phyloP scores from a whole-genome alignment of 2,329 filamentous ascomycete species.

The Pestalotiopsis sp. region DNA sequence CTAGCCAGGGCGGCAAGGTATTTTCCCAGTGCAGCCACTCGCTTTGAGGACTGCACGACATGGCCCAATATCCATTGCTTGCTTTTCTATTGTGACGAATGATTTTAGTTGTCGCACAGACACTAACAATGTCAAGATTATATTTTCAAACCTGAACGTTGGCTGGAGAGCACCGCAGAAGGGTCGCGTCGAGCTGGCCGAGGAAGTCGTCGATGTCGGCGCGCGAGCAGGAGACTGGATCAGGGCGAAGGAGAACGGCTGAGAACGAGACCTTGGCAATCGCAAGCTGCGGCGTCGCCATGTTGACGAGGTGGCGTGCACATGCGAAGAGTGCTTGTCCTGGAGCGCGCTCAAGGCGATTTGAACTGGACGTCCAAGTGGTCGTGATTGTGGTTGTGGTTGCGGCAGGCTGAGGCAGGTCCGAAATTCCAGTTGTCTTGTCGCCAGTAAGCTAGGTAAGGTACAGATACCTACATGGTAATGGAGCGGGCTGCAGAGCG shows the following conservation, averaged over 20 bases:
- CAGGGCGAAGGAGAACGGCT: slow-evolving; percentile 72
- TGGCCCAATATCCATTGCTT: slow-evolving; percentile 82
- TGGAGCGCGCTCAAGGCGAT: background rate
- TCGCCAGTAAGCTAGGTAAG: background rate
- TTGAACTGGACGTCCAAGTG: background rate
- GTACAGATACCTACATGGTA: background rate
- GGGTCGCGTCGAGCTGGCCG: slow-evolving; percentile 62
- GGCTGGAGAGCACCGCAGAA: slow-evolving; percentile 73
- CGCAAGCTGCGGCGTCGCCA: slow-evolving; percentile 72
- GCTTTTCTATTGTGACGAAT: slow-evolving; percentile 67
- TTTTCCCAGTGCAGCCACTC: slow-evolving; percentile 71
- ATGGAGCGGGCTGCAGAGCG: background rate
- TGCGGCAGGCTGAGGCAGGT: background rate
- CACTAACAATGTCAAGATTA: slow-evolving; percentile 40
- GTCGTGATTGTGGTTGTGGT: background rate
- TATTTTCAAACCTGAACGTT: slow-evolving; percentile 85
- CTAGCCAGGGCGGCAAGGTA: slow-evolving; percentile 72
- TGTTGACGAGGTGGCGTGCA: slow-evolving; percentile 30
- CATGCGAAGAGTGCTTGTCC: background rate
- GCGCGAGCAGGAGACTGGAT: slow-evolving; percentile 70
- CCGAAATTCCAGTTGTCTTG: background rate
- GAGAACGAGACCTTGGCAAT: slow-evolving; percentile 81
- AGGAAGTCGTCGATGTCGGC: slow-evolving; percentile 73
- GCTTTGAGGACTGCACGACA: slow-evolving; percentile 67
- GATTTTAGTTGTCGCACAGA: slow-evolving; percentile 35